Conservation (phyloP, 495 filamentous ascomycete genomes). For the Astrothelium macrocarpum region DNA sequence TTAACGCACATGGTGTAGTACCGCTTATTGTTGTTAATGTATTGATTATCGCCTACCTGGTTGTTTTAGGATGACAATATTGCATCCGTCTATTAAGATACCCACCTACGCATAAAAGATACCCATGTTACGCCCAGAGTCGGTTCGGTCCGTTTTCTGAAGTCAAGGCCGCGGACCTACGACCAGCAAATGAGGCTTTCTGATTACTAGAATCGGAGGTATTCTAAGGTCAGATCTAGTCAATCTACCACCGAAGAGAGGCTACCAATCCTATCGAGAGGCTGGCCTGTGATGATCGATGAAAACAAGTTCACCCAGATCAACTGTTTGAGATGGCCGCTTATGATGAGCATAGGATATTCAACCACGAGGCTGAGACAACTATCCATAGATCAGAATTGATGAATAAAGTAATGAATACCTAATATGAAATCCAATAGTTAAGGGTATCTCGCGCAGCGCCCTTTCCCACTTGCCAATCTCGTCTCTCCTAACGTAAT, state of each 20-base stretch:
- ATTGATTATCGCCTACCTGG: conserved; percentile 78
- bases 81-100: neutral
- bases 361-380: neutral
- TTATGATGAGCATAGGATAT: neutral
- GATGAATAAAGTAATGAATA: neutral
- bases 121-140: too few relatives aligned
- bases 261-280: too few relatives aligned
- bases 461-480: too few relatives aligned
- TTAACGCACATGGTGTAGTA: conserved; percentile 43
- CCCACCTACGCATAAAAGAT: neutral
- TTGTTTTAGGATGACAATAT: conserved; percentile 64
- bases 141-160: too few relatives aligned
- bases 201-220: too few relatives aligned
- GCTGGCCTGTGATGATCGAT: too few relatives aligned
- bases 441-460: neutral
- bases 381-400: neutral
- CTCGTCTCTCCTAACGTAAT: neutral
- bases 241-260: too few relatives aligned
- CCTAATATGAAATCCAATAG: neutral
- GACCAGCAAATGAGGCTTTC: too few relatives aligned
- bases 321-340: too few relatives aligned
- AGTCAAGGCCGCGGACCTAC: too few relatives aligned
- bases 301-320: too few relatives aligned
- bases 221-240: too few relatives aligned
- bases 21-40: conserved; percentile 89